Evolutionary conservation across 495 filamentous ascomycete species (phyloP).

Genomic region (Penicillium coffeae): DNA sequence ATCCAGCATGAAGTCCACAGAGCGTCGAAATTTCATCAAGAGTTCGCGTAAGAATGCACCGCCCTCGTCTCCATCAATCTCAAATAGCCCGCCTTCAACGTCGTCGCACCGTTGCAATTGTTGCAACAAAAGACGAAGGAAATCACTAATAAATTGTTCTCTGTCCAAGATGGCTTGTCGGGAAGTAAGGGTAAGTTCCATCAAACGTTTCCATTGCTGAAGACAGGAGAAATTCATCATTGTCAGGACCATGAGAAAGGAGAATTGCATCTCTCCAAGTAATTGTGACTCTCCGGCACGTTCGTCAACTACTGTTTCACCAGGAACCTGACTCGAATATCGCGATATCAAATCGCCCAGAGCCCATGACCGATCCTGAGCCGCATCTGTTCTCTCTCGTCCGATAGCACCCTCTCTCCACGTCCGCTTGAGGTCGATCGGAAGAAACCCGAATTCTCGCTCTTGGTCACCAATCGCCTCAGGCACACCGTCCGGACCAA

Average conservation of each 20-base stretch:
- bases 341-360: constrained; percentile 50
- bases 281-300: constrained; percentile 44
- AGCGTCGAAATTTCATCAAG: constrained; percentile 49
- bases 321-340: constrained; percentile 16
- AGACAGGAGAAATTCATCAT: constrained; percentile 82
- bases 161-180: constrained; percentile 52
- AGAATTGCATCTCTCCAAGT: constrained; percentile 83
- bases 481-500: constrained; percentile 4
- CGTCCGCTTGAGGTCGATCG: constrained; percentile 54
- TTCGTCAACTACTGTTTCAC: constrained; percentile 14
- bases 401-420: constrained; percentile 69
- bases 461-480: constrained; percentile 26
- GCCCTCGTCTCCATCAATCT: constrained; percentile 50
- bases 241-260: constrained; percentile 75
- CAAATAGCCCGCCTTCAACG: constrained; percentile 58
- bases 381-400: constrained; percentile 65
- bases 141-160: constrained; percentile 54
- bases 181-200: constrained; percentile 68
- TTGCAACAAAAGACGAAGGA: constrained; percentile 60
- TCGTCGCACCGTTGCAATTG: constrained; percentile 71
- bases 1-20: constrained; percentile 39
- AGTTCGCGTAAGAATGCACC: constrained; percentile 52
- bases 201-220: constrained; percentile 81
- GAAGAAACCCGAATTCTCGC: constrained; percentile 42
- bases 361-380: constrained; percentile 70